phyloP scores from a whole-genome alignment of 805 yeast genomes.

The Candida dendrica region DNA sequence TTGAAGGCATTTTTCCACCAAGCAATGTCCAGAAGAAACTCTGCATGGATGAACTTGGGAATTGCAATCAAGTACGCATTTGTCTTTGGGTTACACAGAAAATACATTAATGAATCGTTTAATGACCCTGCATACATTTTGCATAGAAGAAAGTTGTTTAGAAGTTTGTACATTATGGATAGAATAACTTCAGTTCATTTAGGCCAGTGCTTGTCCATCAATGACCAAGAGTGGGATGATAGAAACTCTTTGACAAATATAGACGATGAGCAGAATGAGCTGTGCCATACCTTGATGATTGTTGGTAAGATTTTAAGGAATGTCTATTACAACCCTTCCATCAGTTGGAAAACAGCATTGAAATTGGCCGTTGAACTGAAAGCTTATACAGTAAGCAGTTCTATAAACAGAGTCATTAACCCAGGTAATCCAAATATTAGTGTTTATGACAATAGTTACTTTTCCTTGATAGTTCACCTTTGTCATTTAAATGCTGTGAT shows the following conservation, averaged over 20 bases:
- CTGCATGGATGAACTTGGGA: conserved; percentile 39
- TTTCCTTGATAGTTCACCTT: conserved; percentile 24
- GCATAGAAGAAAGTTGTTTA: conserved; percentile 28
- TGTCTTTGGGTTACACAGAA: conserved; percentile 34
- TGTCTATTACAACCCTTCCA: conserved; percentile 25
- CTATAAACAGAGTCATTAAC: conserved; percentile 20
- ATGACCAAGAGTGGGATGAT: conserved; percentile 34
- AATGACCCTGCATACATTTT: conserved; percentile 20
- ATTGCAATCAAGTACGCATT: conserved; percentile 35
- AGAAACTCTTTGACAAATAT: conserved; percentile 10
- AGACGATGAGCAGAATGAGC: conserved; percentile 23
- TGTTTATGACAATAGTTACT: not conserved
- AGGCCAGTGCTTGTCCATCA: conserved; percentile 31
- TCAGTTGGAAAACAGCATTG: conserved; percentile 25
- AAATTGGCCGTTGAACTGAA: conserved; percentile 29
- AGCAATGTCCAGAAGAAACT: conserved; percentile 29
- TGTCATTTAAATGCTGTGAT: conserved; percentile 30
- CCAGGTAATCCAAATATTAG: conserved; percentile 13
- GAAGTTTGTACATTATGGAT: conserved; percentile 29
- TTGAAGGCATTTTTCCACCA: conserved; percentile 34
- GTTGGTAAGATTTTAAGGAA: conserved; percentile 25
- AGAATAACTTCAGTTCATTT: conserved; percentile 25
- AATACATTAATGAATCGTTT: conserved; percentile 29
- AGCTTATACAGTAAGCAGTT: conserved; percentile 26
- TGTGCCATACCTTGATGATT: conserved; percentile 23